Evolutionary conservation across 1,139 yeast genomes (phyloP).

Genomic region (Yamadazyma atmosphaerica): DNA sequence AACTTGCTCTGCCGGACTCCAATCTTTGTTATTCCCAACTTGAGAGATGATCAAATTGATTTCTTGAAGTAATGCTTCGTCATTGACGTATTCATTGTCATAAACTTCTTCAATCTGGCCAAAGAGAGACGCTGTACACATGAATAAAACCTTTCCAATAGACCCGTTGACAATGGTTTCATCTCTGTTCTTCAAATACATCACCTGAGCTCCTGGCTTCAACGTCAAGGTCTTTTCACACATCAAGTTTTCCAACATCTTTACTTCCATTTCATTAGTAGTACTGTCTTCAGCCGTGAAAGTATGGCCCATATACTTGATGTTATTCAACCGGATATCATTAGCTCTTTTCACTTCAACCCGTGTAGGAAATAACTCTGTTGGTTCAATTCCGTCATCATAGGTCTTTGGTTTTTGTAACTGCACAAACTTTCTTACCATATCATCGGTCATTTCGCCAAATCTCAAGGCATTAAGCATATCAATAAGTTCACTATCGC

Average conservation of each 20-base stretch:
- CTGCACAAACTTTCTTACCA: slow-evolving; percentile 43
- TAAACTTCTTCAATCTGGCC: slow-evolving; percentile 27
- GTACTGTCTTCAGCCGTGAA: slow-evolving; percentile 53
- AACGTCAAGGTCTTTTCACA: slow-evolving; percentile 46
- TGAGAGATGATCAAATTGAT: slow-evolving; percentile 26
- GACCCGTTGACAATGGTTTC: slow-evolving; percentile 57
- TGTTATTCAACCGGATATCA: slow-evolving; percentile 42
- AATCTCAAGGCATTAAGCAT: slow-evolving; percentile 75
- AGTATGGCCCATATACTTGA: slow-evolving; percentile 39
- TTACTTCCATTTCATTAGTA: slow-evolving; percentile 19
- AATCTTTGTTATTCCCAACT: slow-evolving; percentile 23
- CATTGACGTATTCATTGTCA: slow-evolving; percentile 22
- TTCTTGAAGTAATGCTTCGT: slow-evolving; percentile 21
- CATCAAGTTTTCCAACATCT: slow-evolving; percentile 44
- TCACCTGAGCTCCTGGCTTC: slow-evolving; percentile 63
- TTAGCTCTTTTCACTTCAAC: slow-evolving; percentile 76
- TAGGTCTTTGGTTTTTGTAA: slow-evolving; percentile 58
- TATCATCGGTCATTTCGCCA: slow-evolving; percentile 55
- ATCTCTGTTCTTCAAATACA: slow-evolving; percentile 49
- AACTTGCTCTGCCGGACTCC: slow-evolving; percentile 47
- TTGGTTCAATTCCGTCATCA: slow-evolving; percentile 76
- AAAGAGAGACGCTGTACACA: slow-evolving; percentile 44
- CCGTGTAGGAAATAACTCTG: slow-evolving; percentile 76
- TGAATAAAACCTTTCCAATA: slow-evolving; percentile 61
- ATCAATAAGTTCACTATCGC: slow-evolving; percentile 64